phyloP scores from a whole-genome alignment of 2,329 filamentous ascomycete species.

The Aspergillus nomiae region DNA sequence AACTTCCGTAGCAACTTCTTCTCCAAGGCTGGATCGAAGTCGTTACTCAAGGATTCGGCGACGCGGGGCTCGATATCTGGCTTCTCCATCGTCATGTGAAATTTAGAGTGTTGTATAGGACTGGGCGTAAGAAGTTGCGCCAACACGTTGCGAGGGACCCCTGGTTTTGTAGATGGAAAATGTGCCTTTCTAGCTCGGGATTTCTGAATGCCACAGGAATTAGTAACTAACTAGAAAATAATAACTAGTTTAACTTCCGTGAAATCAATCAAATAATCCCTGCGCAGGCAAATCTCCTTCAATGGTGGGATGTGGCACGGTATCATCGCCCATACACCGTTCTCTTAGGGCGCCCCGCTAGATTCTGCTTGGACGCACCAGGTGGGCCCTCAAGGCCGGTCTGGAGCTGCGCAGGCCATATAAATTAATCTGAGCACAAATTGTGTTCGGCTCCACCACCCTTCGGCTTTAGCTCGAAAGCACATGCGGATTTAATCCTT shows the following conservation, averaged over 20 bases:
- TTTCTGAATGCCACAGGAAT: background rate
- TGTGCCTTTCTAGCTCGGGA: background rate
- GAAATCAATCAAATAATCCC: background rate
- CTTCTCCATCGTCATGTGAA: conserved; percentile 4
- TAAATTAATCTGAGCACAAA: background rate
- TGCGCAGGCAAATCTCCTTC: background rate
- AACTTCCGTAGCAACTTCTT: conserved; percentile 43
- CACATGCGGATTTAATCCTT: background rate
- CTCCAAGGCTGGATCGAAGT: conserved; percentile 17
- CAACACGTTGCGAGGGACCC: background rate
- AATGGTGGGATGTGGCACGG: background rate
- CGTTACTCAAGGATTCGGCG: background rate
- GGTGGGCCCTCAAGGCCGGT: background rate
- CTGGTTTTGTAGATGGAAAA: background rate
- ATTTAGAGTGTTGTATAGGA: background rate
- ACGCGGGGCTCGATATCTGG: conserved; percentile 1
- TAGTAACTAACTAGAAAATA: background rate
- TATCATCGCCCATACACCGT: background rate
- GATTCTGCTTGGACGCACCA: background rate
- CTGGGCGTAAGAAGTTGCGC: background rate
- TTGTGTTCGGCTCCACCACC: background rate
- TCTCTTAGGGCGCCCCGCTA: background rate
- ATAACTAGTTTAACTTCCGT: background rate
- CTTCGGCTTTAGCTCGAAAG: background rate
- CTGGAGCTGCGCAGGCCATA: background rate